These are phyloP conservation scores for Aquilaria sinensis DNA, from an alignment of 345 rosid genomes.

Conservation along the genomic window DNA sequence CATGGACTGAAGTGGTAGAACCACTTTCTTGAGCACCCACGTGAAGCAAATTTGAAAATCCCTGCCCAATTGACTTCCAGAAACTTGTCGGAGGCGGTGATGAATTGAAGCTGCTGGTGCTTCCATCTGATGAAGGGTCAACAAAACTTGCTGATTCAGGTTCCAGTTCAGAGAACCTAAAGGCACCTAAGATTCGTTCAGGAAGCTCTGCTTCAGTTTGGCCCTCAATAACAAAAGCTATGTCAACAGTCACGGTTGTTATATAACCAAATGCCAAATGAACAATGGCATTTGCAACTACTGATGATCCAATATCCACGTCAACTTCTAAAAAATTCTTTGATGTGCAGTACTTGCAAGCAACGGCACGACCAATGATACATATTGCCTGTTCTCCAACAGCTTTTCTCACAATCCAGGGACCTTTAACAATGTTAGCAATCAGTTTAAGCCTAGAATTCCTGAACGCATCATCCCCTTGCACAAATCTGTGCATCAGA, in stretches of 20 bases:
- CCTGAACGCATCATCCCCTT: slow-evolving; percentile 68
- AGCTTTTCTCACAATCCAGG: slow-evolving; percentile 95
- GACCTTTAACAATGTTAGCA: slow-evolving; percentile 92
- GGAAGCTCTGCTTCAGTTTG: slow-evolving; percentile 87
- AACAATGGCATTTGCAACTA: slow-evolving; percentile 94
- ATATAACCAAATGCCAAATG: slow-evolving; percentile 88
- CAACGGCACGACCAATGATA: slow-evolving; percentile 77
- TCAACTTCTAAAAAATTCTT: slow-evolving; percentile 72
- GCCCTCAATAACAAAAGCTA: slow-evolving; percentile 81
- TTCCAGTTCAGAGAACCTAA: slow-evolving; percentile 75
- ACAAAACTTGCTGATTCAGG: slow-evolving; percentile 49
- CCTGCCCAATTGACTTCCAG: slow-evolving; percentile 82
- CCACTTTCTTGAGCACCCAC: slow-evolving; percentile 49
- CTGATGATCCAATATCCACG: slow-evolving; percentile 92
- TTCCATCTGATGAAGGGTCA: slow-evolving; percentile 27
- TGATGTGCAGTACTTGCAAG: slow-evolving; percentile 48
- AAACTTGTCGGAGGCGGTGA: slow-evolving; percentile 48
- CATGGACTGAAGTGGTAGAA: slow-evolving; percentile 20
- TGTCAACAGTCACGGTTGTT: slow-evolving; percentile 83
- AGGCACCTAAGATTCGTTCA: slow-evolving; percentile 65
- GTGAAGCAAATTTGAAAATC: slow-evolving; percentile 60
- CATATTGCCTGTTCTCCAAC: slow-evolving; percentile 98
- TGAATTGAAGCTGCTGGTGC: slow-evolving; percentile 23
- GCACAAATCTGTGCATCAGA: slow-evolving; percentile 57
- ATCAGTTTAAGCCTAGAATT: slow-evolving; percentile 85